These are phyloP conservation scores for Nemania sp. DNA, from an alignment of 2,329 filamentous ascomycete species.

Conservation along the genomic window DNA sequence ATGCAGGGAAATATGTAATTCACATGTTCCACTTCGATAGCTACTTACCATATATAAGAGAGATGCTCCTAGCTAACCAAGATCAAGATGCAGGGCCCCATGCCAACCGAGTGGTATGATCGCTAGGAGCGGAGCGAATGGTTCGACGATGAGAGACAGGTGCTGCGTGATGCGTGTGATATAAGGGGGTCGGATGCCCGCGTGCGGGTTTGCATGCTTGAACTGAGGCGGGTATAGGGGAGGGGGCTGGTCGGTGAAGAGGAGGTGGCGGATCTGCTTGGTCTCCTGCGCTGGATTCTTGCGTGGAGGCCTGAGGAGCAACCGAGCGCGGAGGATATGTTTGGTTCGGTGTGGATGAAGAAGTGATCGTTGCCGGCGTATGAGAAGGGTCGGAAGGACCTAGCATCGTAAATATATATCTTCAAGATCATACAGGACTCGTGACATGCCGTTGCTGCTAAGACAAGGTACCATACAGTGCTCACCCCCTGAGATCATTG, in stretches of 20 bases:
- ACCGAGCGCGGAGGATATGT: slow-evolving; percentile 11
- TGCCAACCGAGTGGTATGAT: slow-evolving; percentile 7
- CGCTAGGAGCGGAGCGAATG: slow-evolving; percentile 7
- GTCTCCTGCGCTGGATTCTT: slow-evolving; percentile 16
- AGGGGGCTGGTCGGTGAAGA: slow-evolving; percentile 6
- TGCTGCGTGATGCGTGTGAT: neutral
- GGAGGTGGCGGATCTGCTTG: slow-evolving; percentile 18
- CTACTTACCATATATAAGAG: too few species aligned
- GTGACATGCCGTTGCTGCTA: too few species aligned
- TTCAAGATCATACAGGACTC: too few species aligned
- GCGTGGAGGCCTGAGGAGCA: slow-evolving; percentile 14
- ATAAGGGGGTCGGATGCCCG: slow-evolving; percentile 5
- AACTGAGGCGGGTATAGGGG: neutral
- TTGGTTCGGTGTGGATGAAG: slow-evolving; percentile 24
- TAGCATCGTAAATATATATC: too few species aligned
- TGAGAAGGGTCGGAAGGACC: slow-evolving; percentile 5
- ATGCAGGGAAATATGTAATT: too few species aligned
- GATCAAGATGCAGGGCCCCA: neutral
- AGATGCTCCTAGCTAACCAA: too few species aligned
- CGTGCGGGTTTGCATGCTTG: neutral
- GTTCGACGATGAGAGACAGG: slow-evolving; percentile 19
- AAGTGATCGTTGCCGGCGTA: slow-evolving; percentile 24
- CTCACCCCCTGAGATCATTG: too few species aligned
- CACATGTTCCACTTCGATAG: too few species aligned
- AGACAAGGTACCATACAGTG: too few species aligned